phyloP scores from a whole-genome alignment of 371 early-diverging fungal genomes.

The Rhizopus stolonifer region DNA sequence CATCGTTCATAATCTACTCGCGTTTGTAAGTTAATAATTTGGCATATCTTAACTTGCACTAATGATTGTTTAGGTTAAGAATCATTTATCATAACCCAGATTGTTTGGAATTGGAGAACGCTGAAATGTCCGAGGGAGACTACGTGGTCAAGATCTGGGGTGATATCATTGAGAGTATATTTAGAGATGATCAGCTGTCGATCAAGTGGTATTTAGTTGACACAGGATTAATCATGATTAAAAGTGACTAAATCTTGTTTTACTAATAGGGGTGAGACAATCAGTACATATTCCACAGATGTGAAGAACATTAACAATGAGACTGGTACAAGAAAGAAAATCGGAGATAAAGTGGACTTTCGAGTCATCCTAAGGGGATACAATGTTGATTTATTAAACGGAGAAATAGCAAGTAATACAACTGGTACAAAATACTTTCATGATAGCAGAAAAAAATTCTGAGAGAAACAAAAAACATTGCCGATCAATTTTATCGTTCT shows the following conservation, averaged over 20 bases:
- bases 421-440: too few relatives aligned
- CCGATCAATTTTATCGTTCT: too few relatives aligned
- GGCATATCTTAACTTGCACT: constrained; percentile 1
- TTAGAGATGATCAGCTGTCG: constrained; percentile 1
- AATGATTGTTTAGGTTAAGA: constrained; percentile 5
- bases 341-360: too few relatives aligned
- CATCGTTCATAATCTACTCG: neutral
- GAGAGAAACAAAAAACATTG: too few relatives aligned
- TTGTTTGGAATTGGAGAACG: neutral
- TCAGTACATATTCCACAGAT: constrained; percentile 1
- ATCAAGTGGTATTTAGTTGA: constrained; percentile 1
- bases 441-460: too few relatives aligned
- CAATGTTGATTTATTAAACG: too few relatives aligned
- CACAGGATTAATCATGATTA: constrained; percentile 1
- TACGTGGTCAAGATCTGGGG: neutral
- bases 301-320: neutral
- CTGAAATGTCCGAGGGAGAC: neutral
- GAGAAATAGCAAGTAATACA: too few relatives aligned
- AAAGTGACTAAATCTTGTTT: neutral
- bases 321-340: too few relatives aligned
- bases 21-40: constrained; percentile 3
- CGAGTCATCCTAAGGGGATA: too few relatives aligned
- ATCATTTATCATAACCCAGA: neutral
- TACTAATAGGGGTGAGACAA: constrained; percentile 2
- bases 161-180: neutral